phyloP scores from a whole-genome alignment of 1,284 basidiomycete species.

The Abortiporus biennis region DNA sequence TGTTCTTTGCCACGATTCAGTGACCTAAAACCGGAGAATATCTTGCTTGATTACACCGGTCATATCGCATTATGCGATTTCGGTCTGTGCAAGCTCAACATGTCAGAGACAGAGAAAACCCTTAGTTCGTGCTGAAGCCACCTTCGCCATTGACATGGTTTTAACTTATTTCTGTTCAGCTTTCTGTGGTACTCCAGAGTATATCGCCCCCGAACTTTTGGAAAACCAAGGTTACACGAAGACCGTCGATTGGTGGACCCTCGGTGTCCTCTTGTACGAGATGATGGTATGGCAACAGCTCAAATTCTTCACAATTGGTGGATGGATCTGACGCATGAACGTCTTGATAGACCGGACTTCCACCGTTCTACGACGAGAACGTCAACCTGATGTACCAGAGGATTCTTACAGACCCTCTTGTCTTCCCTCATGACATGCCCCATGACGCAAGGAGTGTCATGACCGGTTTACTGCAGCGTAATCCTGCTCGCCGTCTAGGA shows the following conservation, averaged over 20 bases:
- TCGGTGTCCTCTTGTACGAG: slow-evolving; percentile 96
- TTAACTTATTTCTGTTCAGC: slow-evolving; percentile 40
- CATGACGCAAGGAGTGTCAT: slow-evolving; percentile 88
- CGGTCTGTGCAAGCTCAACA: slow-evolving; percentile 98
- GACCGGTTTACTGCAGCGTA: slow-evolving; percentile 82
- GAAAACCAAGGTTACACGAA: slow-evolving; percentile 98
- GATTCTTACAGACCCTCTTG: slow-evolving; percentile 90
- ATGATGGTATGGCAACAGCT: slow-evolving; percentile 73
- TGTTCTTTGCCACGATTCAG: slow-evolving; percentile 31
- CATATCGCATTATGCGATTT: slow-evolving; percentile 99
- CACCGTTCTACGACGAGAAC: slow-evolving; percentile 98
- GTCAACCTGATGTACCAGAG: slow-evolving; percentile 98
- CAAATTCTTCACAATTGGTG: background rate
- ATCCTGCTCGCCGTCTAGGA: slow-evolving; percentile 83
- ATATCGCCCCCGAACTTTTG: slow-evolving; percentile 92
- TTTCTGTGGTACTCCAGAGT: slow-evolving; percentile 99
- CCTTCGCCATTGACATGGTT: slow-evolving; percentile 7
- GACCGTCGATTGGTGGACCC: slow-evolving; percentile 99
- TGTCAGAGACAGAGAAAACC: slow-evolving; percentile 96
- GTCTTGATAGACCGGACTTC: slow-evolving; percentile 74
- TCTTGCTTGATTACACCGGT: slow-evolving; percentile 94
- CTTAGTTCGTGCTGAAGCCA: slow-evolving; percentile 67
- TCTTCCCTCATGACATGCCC: slow-evolving; percentile 90
- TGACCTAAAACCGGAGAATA: slow-evolving; percentile 97
- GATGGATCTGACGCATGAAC: slow-evolving; percentile 2